phyloP scores from a whole-genome alignment of 202 grass and related monocot species.

The Musa balbisiana region DNA sequence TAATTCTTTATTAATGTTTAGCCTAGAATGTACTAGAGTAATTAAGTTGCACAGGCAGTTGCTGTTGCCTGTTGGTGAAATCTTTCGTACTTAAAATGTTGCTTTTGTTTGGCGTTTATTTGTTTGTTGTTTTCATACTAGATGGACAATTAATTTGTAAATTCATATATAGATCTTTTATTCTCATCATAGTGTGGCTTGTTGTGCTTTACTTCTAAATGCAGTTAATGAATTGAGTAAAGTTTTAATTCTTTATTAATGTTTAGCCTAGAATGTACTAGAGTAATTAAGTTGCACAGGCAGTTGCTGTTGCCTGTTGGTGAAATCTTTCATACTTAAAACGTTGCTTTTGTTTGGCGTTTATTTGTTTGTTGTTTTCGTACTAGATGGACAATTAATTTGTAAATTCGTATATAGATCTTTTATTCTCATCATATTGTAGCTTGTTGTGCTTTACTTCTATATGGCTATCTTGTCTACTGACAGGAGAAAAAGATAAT shows the following conservation, averaged over 20 bases:
- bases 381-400: not conserved
- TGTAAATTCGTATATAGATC: not conserved
- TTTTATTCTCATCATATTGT: not conserved
- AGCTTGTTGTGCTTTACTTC: not conserved
- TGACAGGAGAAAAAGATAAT: conserved; percentile 40
- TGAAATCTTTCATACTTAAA: not conserved
- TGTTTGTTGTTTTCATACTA: not conserved
- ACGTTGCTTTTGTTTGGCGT: not conserved
- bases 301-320: not conserved
- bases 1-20: too few relatives aligned
- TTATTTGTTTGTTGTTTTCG: not conserved
- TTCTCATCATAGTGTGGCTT: not conserved
- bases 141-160: not conserved
- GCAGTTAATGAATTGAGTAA: too few relatives aligned
- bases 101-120: not conserved
- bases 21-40: too few relatives aligned
- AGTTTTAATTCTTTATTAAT: too few relatives aligned
- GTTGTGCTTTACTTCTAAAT: not conserved
- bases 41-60: not conserved
- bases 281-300: not conserved
- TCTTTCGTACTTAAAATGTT: not conserved
- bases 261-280: too few relatives aligned
- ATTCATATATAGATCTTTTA: not conserved
- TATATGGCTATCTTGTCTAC: not conserved
- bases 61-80: not conserved